Conservation (phyloP, 345 rosid species). For the Combretum micranthum region DNA sequence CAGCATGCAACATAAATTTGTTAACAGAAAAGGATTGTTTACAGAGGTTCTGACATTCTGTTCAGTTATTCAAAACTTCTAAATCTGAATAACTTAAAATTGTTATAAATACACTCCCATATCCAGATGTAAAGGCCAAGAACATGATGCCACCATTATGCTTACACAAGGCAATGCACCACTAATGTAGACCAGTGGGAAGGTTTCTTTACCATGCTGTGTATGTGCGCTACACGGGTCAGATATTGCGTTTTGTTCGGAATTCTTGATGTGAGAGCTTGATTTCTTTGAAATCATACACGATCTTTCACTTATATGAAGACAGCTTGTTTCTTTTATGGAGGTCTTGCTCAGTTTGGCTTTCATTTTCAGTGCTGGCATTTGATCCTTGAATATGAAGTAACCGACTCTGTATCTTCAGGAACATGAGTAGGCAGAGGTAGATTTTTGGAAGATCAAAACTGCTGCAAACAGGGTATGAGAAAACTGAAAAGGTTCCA, state of each 20-base stretch:
- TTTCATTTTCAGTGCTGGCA: constrained; percentile 75
- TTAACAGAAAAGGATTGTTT: too few relatives aligned
- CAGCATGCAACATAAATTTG: too few relatives aligned
- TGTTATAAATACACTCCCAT: too few relatives aligned
- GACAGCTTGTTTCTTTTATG: constrained; percentile 41
- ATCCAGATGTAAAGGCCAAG: background rate
- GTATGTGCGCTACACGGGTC: constrained; percentile 19
- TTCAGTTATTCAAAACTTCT: too few relatives aligned
- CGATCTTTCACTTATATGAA: constrained; percentile 46
- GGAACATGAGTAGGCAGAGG: constrained; percentile 36
- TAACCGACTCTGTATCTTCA: constrained; percentile 29
- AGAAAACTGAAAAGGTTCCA: too few relatives aligned
- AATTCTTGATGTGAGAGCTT: constrained; percentile 24
- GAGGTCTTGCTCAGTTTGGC: constrained; percentile 33
- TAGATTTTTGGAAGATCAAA: constrained; percentile 18
- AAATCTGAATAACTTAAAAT: too few relatives aligned
- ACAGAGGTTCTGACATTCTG: too few relatives aligned
- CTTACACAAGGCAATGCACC: background rate
- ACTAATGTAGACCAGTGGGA: background rate
- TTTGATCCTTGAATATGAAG: constrained; percentile 33
- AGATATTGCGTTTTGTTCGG: constrained; percentile 28
- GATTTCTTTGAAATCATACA: constrained; percentile 41
- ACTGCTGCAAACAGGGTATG: background rate
- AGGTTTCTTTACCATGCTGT: constrained; percentile 29
- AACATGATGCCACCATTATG: background rate